Evolutionary conservation across 345 rosid genomes (phyloP).

Genomic region (Cochlearia excelsa): DNA sequence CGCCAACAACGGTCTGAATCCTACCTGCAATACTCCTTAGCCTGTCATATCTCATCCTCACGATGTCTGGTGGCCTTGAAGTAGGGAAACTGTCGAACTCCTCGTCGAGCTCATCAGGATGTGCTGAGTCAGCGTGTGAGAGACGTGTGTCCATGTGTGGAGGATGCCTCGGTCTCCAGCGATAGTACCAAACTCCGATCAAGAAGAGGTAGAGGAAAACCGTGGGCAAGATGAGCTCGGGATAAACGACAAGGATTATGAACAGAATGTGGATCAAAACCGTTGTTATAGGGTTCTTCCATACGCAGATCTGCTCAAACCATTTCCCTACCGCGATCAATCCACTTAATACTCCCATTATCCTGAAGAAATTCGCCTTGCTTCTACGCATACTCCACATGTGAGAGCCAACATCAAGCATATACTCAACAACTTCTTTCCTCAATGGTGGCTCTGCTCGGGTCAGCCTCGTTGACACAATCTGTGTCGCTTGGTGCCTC

Average conservation of each 20-base stretch:
- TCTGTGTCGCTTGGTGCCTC: constrained; percentile 88
- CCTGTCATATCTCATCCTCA: too few relatives aligned
- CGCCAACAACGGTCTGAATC: constrained; percentile 54
- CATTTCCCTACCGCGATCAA: constrained; percentile 72
- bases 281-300: constrained; percentile 88
- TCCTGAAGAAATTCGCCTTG: constrained; percentile 59
- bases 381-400: constrained; percentile 99
- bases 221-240: constrained; percentile 35
- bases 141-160: constrained; percentile 93
- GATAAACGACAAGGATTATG: constrained; percentile 67
- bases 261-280: constrained; percentile 73
- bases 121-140: constrained; percentile 75
- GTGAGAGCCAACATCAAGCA: constrained; percentile 95
- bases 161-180: constrained; percentile 86
- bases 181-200: constrained; percentile 83
- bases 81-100: constrained; percentile 90
- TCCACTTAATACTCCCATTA: constrained; percentile 37
- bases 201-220: constrained; percentile 78
- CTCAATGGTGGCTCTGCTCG: constrained; percentile 86
- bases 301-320: constrained; percentile 83
- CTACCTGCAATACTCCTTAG: too few relatives aligned
- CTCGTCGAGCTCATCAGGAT: constrained; percentile 90
- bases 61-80: constrained; percentile 25
- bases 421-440: constrained; percentile 88
- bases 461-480: constrained; percentile 72